Percentiles rank a stretch among this genome's conserved stretches.
phyloP scores from a whole-genome alignment of 257 asterid species.

The Buddleja alternifolia region DNA sequence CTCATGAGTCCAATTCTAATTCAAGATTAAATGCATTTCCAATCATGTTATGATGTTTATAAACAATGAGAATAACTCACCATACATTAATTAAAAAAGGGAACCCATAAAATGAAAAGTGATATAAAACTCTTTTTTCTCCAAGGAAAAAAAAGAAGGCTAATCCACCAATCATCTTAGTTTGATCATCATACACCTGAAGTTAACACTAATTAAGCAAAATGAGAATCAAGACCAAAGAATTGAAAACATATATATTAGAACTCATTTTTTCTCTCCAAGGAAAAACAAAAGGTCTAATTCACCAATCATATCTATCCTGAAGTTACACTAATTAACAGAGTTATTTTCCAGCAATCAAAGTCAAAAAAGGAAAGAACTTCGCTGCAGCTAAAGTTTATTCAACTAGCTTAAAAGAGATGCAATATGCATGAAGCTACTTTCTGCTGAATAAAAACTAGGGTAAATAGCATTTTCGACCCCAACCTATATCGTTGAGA shows the following conservation, averaged over 20 bases:
- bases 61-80: conserved; percentile 21
- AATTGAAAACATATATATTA: conserved; percentile 7
- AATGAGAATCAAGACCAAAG: conserved; percentile 29
- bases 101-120: conserved; percentile 53
- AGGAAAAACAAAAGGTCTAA: neutral
- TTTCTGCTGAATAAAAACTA: neutral
- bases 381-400: neutral
- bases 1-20: conserved; percentile 35
- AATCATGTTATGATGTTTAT: conserved; percentile 15
- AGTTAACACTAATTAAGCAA: neutral
- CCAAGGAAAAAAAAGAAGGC: conserved; percentile 4
- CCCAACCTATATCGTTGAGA: too few relatives aligned
- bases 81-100: conserved; percentile 27
- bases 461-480: too few relatives aligned
- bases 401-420: neutral
- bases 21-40: conserved; percentile 24
- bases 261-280: neutral
- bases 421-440: conserved; percentile 21
- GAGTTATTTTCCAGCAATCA: neutral
- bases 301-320: neutral
- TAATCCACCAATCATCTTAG: too few relatives aligned
- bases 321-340: neutral
- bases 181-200: too few relatives aligned
- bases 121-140: conserved; percentile 33
- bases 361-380: neutral